Percentiles rank a stretch among this genome's conserved stretches.
Conservation (phyloP, 345 rosid species). For the Ricinus communis region DNA sequence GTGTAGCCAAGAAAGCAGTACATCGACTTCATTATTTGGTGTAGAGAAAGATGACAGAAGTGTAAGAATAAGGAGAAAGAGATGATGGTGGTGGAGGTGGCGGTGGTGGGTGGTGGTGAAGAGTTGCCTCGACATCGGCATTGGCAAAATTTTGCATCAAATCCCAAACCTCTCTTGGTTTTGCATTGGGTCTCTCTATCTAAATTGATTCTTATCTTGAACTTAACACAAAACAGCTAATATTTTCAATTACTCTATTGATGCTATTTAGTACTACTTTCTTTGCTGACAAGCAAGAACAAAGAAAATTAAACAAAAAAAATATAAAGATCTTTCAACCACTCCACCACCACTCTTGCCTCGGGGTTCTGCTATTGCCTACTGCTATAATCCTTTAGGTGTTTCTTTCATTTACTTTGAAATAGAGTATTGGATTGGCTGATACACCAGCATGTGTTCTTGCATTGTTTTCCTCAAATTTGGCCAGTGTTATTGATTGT, state of each 20-base stretch:
- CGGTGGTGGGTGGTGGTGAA: conserved; percentile 21
- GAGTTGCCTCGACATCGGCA: conserved; percentile 52
- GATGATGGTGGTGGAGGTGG: conserved; percentile 21
- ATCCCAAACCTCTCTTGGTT: no score
- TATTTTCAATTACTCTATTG: no score
- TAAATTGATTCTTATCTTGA: conserved; percentile 26
- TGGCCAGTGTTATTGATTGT: conserved; percentile 40
- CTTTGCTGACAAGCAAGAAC: no score
- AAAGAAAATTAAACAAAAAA: conserved; percentile 13
- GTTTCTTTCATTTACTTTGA: no score
- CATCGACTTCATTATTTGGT: conserved; percentile 51
- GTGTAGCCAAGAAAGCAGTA: conserved; percentile 65
- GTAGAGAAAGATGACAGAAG: conserved; percentile 17
- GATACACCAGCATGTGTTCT: conserved; percentile 50
- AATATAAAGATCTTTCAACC: conserved; percentile 30
- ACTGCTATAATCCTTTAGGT: no score
- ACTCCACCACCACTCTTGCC: conserved; percentile 41
- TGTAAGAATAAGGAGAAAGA: conserved; percentile 20
- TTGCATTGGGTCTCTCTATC: conserved; percentile 54
- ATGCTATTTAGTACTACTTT: no score
- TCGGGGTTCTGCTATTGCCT: conserved; percentile 63
- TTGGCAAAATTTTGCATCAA: conserved; percentile 27
- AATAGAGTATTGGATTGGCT: no score
- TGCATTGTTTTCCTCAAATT: conserved; percentile 83
- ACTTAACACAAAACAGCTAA: conserved; percentile 20